phyloP scores from a whole-genome alignment of 306 rosid species.

The Gillenia trifoliata region DNA sequence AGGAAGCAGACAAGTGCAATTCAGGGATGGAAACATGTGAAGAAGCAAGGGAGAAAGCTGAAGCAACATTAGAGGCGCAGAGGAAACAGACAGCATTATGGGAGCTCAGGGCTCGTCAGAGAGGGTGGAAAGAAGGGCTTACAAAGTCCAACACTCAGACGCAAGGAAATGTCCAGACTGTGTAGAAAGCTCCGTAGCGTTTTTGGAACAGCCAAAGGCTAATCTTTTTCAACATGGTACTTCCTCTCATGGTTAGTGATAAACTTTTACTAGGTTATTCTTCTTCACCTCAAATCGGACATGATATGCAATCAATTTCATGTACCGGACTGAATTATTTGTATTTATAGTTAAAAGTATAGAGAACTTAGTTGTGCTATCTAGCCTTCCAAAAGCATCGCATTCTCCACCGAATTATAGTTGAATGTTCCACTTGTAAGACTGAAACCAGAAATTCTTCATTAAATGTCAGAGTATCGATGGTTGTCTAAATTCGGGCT shows the following conservation, averaged over 20 bases:
- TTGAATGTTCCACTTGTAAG: constrained; percentile 22
- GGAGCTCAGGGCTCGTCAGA: constrained; percentile 94
- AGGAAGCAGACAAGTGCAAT: constrained; percentile 98
- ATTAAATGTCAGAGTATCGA: constrained; percentile 5
- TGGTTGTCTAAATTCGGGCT: neutral
- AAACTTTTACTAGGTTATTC: constrained; percentile 15
- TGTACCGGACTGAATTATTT: constrained; percentile 18
- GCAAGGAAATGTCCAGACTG: constrained; percentile 58
- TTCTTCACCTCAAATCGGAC: constrained; percentile 5
- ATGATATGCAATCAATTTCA: constrained; percentile 3
- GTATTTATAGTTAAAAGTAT: constrained; percentile 34
- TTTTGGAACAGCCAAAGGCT: constrained; percentile 25
- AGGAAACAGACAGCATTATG: constrained; percentile 69
- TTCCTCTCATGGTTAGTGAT: constrained; percentile 17
- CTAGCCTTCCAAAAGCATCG: constrained; percentile 4
- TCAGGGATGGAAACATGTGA: constrained; percentile 99
- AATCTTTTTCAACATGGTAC: constrained; percentile 16
- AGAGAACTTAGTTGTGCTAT: constrained; percentile 22
- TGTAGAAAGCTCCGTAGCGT: constrained; percentile 28
- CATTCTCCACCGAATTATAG: constrained; percentile 5
- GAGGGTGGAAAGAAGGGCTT: constrained; percentile 91
- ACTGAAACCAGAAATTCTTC: constrained; percentile 18
- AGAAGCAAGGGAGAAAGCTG: constrained; percentile 93
- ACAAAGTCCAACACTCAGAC: constrained; percentile 51
- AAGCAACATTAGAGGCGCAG: constrained; percentile 54